Conservation (phyloP, 1,284 basidiomycete genomes). For the Ganoderma sinense region DNA sequence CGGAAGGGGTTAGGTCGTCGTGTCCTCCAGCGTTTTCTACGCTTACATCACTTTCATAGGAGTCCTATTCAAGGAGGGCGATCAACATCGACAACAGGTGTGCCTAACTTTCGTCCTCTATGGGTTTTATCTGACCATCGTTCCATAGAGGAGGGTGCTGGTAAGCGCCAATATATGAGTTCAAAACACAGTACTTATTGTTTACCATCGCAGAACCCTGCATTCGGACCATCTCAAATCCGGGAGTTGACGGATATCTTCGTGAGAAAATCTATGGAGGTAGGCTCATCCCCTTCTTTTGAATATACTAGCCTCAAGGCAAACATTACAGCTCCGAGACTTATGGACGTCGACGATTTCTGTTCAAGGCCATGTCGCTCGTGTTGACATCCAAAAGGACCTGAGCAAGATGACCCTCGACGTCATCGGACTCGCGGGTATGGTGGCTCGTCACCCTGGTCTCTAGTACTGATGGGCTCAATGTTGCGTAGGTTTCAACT, state of each 20-base stretch:
- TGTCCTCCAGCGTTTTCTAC: too few species aligned
- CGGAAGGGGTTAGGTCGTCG: background rate
- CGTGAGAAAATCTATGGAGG: constrained; percentile 57
- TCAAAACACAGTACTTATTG: too few species aligned
- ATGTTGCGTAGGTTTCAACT: constrained; percentile 47
- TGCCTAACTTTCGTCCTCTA: background rate
- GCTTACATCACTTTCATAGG: constrained; percentile 15
- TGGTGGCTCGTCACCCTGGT: too few species aligned
- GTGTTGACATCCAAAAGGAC: constrained; percentile 49
- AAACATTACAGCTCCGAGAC: constrained; percentile 37
- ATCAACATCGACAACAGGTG: constrained; percentile 6
- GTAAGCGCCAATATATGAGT: background rate
- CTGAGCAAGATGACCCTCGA: constrained; percentile 56
- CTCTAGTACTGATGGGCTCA: background rate
- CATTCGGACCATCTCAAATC: constrained; percentile 62
- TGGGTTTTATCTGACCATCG: background rate
- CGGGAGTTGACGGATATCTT: constrained; percentile 63
- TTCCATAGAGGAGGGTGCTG: constrained; percentile 2
- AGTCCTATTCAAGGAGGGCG: background rate
- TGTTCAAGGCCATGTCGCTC: constrained; percentile 15
- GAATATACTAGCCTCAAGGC: background rate
- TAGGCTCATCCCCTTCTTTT: constrained; percentile 35
- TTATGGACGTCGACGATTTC: constrained; percentile 30
- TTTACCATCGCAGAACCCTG: constrained; percentile 69
- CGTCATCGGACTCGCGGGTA: constrained; percentile 55